Conservation (phyloP, 129 eudicot genomes). For the Kitagawia praeruptora region DNA sequence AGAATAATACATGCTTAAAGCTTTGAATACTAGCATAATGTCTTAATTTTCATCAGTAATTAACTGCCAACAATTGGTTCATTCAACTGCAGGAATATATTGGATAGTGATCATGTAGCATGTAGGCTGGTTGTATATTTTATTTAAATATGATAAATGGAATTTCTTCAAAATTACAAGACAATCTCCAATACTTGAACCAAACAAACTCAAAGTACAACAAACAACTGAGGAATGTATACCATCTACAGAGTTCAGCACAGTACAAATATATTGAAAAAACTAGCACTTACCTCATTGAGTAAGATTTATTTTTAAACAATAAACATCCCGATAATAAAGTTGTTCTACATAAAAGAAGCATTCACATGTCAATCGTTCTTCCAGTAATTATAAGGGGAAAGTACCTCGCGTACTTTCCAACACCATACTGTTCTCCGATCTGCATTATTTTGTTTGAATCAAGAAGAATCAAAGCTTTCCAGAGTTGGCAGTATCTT, state of each 20-base stretch:
- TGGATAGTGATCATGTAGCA: not conserved
- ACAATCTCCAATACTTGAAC: not conserved
- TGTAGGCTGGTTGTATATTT: not conserved
- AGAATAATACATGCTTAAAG: not conserved
- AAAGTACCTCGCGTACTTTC: slow-evolving; percentile 61
- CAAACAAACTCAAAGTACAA: not conserved
- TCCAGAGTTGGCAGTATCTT: slow-evolving; percentile 84
- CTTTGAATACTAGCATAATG: not conserved
- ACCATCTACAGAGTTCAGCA: not conserved
- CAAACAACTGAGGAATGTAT: not conserved
- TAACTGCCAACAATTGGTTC: not conserved
- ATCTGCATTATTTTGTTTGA: slow-evolving; percentile 50
- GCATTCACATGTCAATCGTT: slow-evolving; percentile 64
- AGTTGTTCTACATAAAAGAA: not conserved
- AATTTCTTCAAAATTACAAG: not conserved
- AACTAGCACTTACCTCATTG: not conserved
- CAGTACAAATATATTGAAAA: not conserved
- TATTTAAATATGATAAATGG: no score
- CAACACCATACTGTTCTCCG: slow-evolving; percentile 77
- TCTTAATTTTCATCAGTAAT: not conserved
- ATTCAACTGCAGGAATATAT: slow-evolving; percentile 1
- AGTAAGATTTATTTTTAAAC: not conserved
- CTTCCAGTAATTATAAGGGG: slow-evolving; percentile 91
- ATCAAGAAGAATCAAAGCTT: slow-evolving; percentile 64
- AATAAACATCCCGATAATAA: not conserved